Evolutionary conservation across 148 eudicot species (phyloP).

Genomic region (Simmondsia chinensis): DNA sequence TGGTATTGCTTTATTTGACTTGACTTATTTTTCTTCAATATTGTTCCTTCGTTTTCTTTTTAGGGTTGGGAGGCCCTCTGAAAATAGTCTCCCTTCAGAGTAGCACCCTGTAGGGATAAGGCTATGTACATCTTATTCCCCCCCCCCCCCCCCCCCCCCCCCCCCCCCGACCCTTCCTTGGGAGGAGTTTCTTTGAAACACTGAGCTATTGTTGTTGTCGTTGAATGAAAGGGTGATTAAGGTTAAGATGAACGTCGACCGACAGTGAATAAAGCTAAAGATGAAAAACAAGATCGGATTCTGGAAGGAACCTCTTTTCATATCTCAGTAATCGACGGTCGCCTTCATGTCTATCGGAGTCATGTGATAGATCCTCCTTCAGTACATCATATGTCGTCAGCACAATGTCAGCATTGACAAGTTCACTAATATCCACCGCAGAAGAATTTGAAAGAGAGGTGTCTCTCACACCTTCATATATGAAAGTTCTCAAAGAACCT

Average conservation of each 20-base stretch:
- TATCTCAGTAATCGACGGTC: conserved; percentile 87
- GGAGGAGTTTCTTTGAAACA: too few relatives aligned
- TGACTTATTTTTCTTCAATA: too few relatives aligned
- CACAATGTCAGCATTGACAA: conserved; percentile 75
- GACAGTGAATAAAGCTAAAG: neutral
- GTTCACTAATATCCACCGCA: conserved; percentile 38
- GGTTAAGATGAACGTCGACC: neutral
- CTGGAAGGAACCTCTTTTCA: conserved; percentile 54
- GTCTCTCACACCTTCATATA: conserved; percentile 85
- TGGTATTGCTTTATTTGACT: too few relatives aligned
- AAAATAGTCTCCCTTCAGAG: too few relatives aligned
- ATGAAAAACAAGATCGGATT: neutral
- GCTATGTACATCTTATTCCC: too few relatives aligned
- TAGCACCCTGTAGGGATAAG: too few relatives aligned
- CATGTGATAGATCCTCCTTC: conserved; percentile 86
- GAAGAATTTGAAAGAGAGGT: conserved; percentile 39
- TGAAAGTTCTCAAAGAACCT: conserved; percentile 63
- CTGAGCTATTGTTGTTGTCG: too few relatives aligned
- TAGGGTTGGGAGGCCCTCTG: too few relatives aligned
- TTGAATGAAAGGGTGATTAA: neutral
- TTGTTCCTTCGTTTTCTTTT: too few relatives aligned
- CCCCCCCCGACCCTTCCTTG: too few relatives aligned
- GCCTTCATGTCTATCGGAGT: conserved; percentile 91
- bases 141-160: too few relatives aligned
- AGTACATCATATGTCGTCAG: conserved; percentile 91